These are phyloP conservation scores for Hamamelis virginiana DNA, from an alignment of 164 flowering plant genomes.

Conservation along the genomic window DNA sequence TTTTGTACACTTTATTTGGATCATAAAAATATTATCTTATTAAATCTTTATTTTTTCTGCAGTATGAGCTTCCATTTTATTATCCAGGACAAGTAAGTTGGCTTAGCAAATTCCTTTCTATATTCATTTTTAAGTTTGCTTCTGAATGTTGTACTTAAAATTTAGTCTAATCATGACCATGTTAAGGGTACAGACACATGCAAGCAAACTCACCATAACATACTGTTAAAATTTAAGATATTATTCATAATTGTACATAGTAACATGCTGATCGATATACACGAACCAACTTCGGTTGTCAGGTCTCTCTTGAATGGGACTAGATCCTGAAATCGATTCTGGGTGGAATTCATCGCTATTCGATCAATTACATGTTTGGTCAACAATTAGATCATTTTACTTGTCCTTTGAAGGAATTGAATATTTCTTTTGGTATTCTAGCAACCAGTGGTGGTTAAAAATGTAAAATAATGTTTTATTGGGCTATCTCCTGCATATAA, in stretches of 20 bases:
- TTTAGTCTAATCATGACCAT: not conserved
- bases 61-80: constrained; percentile 95
- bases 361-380: not conserved
- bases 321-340: not conserved
- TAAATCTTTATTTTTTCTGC: constrained; percentile 33
- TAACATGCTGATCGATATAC: not conserved
- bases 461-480: no score
- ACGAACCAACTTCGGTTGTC: not conserved
- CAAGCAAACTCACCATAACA: no score
- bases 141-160: not conserved
- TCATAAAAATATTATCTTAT: not conserved
- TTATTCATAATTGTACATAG: no score
- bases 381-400: no score
- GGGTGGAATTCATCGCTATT: not conserved
- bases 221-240: no score
- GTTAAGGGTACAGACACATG: not conserved
- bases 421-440: not conserved
- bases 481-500: no score
- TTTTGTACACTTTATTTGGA: not conserved
- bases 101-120: constrained; percentile 8
- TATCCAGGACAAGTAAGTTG: constrained; percentile 92
- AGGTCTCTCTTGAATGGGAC: not conserved
- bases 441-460: not conserved
- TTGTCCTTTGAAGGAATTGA: no score
- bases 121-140: not conserved